A percentile compares a stretch with the other conserved stretches of the same genome.
These are phyloP conservation scores for Trichoderma gracile DNA, from an alignment of 2,329 filamentous ascomycete species.

Conservation along the genomic window DNA sequence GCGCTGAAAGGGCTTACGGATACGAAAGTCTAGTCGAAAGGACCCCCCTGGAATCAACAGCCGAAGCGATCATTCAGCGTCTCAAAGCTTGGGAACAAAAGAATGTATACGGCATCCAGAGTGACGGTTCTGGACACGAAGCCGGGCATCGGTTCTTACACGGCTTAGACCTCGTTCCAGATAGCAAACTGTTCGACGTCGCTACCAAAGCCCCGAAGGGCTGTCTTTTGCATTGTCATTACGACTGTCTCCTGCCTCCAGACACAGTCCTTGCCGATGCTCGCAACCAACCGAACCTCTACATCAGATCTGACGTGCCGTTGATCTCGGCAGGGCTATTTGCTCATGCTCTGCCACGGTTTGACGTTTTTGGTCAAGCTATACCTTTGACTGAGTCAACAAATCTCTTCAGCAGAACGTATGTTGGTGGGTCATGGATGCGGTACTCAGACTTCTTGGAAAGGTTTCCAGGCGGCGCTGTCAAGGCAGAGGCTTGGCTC, in stretches of 20 bases:
- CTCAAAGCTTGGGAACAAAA: slow-evolving; percentile 6
- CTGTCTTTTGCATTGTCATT: slow-evolving; percentile 77
- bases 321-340: slow-evolving; percentile 74
- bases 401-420: slow-evolving; percentile 42
- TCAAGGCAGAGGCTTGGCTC: slow-evolving; percentile 6
- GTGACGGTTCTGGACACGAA: slow-evolving; percentile 5
- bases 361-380: slow-evolving; percentile 56
- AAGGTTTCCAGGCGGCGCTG: background rate
- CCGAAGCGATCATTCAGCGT: background rate
- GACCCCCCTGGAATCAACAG: background rate
- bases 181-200: slow-evolving; percentile 81
- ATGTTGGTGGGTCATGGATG: slow-evolving; percentile 15
- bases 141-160: slow-evolving; percentile 13
- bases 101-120: slow-evolving; percentile 13
- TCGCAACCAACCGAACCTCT: slow-evolving; percentile 7
- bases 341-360: slow-evolving; percentile 67
- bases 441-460: background rate
- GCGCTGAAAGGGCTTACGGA: background rate
- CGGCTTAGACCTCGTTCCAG: slow-evolving; percentile 31
- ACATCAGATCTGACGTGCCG: slow-evolving; percentile 75
- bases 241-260: slow-evolving; percentile 60
- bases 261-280: slow-evolving; percentile 6
- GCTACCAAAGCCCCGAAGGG: slow-evolving; percentile 87
- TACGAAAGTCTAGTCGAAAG: slow-evolving; percentile 3
- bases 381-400: slow-evolving; percentile 57